Percentiles rank a stretch among this genome's conserved stretches.
These are phyloP conservation scores for Xerocomus amazonicus DNA, from an alignment of 1,284 basidiomycete genomes.

Conservation along the genomic window DNA sequence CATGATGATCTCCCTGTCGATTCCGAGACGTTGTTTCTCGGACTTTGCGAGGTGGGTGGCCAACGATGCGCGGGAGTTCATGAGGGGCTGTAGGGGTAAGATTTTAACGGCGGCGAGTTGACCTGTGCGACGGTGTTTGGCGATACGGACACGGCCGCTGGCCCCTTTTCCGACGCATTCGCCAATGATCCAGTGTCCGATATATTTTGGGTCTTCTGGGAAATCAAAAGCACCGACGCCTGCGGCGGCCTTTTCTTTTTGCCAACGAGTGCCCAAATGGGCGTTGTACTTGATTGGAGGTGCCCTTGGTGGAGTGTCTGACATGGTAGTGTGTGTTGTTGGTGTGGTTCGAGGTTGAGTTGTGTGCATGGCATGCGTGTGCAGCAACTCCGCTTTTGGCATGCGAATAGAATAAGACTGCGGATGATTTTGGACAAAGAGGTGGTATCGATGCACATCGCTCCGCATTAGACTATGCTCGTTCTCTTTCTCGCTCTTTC, in stretches of 20 bases:
- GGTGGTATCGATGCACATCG: too few species aligned
- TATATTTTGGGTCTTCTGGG: constrained; percentile 67
- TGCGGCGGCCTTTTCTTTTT: constrained; percentile 76
- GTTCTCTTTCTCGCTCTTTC: constrained; percentile 16
- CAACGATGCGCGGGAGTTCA: constrained; percentile 74
- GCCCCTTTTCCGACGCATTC: constrained; percentile 95
- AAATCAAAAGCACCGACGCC: constrained; percentile 65
- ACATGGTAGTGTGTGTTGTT: constrained; percentile 15
- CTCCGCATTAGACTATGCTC: constrained; percentile 13
- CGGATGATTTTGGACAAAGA: not conserved
- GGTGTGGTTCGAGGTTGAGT: constrained; percentile 6
- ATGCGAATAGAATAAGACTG: not conserved
- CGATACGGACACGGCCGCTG: constrained; percentile 94
- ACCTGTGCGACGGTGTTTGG: constrained; percentile 82
- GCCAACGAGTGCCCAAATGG: constrained; percentile 75
- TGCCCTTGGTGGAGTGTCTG: constrained; percentile 59
- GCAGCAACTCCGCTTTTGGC: constrained; percentile 15
- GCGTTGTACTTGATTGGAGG: constrained; percentile 65
- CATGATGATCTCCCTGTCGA: constrained; percentile 98
- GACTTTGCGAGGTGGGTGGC: constrained; percentile 71
- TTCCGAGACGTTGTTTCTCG: constrained; percentile 88
- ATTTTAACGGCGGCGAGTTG: constrained; percentile 98
- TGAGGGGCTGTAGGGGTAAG: constrained; percentile 83
- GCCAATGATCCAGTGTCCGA: constrained; percentile 85
- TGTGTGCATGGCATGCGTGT: not conserved